Evolutionary conservation across 257 asterid species (phyloP), one percentile per base, ranked within the genome.

Genomic region (Striga asiatica): DNA sequence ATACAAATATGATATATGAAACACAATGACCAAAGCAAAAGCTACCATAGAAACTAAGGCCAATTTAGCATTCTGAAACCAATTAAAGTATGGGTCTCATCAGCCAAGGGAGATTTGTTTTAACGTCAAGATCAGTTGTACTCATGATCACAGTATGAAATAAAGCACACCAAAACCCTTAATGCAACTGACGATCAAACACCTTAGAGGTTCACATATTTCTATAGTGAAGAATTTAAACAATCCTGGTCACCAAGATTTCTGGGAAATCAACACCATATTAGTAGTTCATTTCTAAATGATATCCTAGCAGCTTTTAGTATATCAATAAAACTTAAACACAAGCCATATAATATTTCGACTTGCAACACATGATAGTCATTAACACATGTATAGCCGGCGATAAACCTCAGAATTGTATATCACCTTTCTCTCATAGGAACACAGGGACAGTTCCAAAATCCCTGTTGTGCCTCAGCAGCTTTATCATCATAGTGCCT

Each of bases 401-500:
- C 74, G 80, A 20, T 32, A 62, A 32, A 2, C 10, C 22, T 39
- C 31, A 47, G 42, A 21, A 34, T 29, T 20, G 23, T 37, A 49
- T 55, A 43, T 57, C 55, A 77, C 83, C 83, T 74, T 71, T 77
- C 83, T 61, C 83, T 77, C 83, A 74, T 92, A 23, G 99, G 97
- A 73, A 88, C 98, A 70, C 98, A 92, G 2, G 97, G 98, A 50
- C 83, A 77, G 62, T 77, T 77, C 80, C 98, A 88, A 66, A 92
- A 92, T 8, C 98, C 98, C 74, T 92, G 97, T 63, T 83, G 93
- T 14, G 74, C 98, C 62, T 92, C 98, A 35, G 93, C 95, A 62
- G 77, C 79, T 73, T 92, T 92, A 76, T 92, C 97, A 70, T 92
- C 98, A 50, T 92, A 88, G 65, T 77, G 83, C 76, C 80, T 74